A percentile compares a stretch with the other conserved stretches of the same genome.
phyloP scores from a whole-genome alignment of 208 protist genomes.

The Herpetomonas tarakana region DNA sequence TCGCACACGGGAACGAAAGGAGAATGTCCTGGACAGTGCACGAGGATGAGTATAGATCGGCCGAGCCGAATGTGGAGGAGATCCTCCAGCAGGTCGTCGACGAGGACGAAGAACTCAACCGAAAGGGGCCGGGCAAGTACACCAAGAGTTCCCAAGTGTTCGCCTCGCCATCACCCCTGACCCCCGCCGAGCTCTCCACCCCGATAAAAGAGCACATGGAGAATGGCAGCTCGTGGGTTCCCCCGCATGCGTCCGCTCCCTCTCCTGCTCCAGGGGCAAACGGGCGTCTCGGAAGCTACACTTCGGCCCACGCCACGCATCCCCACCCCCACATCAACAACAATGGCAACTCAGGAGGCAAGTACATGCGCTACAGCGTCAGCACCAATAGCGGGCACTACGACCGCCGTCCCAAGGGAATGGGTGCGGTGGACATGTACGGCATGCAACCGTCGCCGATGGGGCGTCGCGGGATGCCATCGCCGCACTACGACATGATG shows the following conservation, averaged over 20 bases:
- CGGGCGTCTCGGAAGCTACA: conserved; percentile 7
- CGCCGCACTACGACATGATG: conserved; percentile 12
- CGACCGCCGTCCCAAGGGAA: conserved; percentile 12
- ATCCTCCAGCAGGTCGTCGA: conserved; percentile 37
- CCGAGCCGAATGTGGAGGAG: conserved; percentile 47
- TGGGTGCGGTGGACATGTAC: conserved; percentile 16
- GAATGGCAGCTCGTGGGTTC: conserved; percentile 30
- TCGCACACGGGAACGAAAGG: no score
- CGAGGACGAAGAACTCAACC: conserved; percentile 25
- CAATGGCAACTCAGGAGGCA: background rate
- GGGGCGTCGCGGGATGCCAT: background rate
- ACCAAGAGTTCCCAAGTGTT: conserved; percentile 82
- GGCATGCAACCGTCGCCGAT: background rate
- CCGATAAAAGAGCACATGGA: conserved; percentile 39
- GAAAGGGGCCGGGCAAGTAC: conserved; percentile 52
- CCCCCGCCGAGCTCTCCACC: conserved; percentile 27
- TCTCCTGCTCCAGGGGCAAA: conserved; percentile 20
- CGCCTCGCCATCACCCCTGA: conserved; percentile 32
- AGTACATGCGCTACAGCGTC: conserved; percentile 10
- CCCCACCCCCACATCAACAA: conserved; percentile 15
- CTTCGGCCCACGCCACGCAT: conserved; percentile 13
- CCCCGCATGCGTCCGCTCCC: conserved; percentile 24
- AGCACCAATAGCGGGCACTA: conserved; percentile 7
- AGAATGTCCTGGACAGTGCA: conserved; percentile 82
- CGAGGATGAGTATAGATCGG: conserved; percentile 71